Evolutionary conservation across 208 protist species (phyloP).

Genomic region (Leptomonas pyrrhocoris): DNA sequence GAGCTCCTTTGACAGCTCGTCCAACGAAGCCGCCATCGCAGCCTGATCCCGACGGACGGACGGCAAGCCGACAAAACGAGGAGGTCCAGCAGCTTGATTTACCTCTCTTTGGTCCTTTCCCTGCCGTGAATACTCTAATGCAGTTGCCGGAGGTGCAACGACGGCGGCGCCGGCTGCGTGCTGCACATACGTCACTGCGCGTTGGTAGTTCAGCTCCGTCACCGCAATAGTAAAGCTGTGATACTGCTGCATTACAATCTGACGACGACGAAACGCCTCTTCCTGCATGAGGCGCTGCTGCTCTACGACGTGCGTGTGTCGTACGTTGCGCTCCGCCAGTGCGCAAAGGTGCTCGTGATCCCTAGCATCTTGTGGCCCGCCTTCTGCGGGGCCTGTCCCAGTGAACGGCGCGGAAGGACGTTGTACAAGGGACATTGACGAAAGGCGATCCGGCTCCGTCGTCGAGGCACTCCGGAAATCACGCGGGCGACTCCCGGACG

Average conservation of each 20-base stretch:
- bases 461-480: neutral
- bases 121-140: neutral
- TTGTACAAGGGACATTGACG: too few species aligned
- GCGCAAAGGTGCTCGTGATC: neutral
- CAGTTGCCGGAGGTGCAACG: neutral
- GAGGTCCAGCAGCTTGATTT: neutral
- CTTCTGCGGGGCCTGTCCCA: too few species aligned
- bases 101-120: neutral
- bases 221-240: conserved; percentile 26
- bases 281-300: conserved; percentile 32
- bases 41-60: conserved; percentile 23
- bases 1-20: conserved; percentile 1
- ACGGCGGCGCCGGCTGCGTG: neutral
- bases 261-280: conserved; percentile 35
- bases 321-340: neutral
- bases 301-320: conserved; percentile 11
- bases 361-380: neutral
- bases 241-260: conserved; percentile 31
- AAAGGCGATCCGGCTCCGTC: neutral
- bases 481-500: neutral
- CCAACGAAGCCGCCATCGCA: conserved; percentile 17
- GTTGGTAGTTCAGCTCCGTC: conserved; percentile 35
- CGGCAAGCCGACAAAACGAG: conserved; percentile 15
- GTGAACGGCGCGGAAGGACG: neutral
- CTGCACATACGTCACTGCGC: conserved; percentile 21